phyloP scores from a whole-genome alignment of 805 yeast genomes.

The Blastobotrys muscicola region DNA sequence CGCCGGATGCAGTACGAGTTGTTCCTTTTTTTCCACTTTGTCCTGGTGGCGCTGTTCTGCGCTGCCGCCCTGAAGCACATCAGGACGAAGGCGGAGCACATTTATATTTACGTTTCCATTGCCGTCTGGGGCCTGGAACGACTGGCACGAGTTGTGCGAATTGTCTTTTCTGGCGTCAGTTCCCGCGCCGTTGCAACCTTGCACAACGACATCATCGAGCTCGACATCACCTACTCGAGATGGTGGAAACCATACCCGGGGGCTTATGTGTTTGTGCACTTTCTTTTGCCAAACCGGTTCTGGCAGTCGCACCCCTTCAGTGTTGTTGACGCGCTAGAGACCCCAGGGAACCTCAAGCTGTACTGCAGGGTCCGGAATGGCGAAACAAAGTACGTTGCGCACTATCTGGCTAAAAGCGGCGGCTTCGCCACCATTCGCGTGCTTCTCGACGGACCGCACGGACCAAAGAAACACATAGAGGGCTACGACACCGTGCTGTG shows the following conservation, averaged over 20 bases:
- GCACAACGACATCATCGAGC: conserved; percentile 14
- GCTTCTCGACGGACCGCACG: conserved; percentile 63
- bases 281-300: conserved; percentile 41
- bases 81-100: conserved; percentile 14
- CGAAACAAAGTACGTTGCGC: conserved; percentile 7
- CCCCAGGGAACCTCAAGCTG: conserved; percentile 5
- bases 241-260: conserved; percentile 46
- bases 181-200: conserved; percentile 18
- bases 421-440: conserved; percentile 8
- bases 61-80: conserved; percentile 49
- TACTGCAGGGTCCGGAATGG: conserved; percentile 7
- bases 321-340: conserved; percentile 11
- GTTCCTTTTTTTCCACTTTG: conserved; percentile 46
- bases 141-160: conserved; percentile 42
- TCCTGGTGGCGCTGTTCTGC: conserved; percentile 44
- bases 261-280: conserved; percentile 46
- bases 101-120: conserved; percentile 39
- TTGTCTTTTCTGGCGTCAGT: conserved; percentile 44
- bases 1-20: conserved; percentile 48
- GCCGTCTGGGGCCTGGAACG: conserved; percentile 69
- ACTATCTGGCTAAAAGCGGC: conserved; percentile 6
- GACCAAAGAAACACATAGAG: conserved; percentile 40
- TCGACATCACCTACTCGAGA: conserved; percentile 31
- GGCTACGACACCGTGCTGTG: conserved; percentile 47
- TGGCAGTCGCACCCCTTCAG: conserved; percentile 78